Conservation (phyloP, 352 stramenopile species). For the Blastocystis sp. region DNA sequence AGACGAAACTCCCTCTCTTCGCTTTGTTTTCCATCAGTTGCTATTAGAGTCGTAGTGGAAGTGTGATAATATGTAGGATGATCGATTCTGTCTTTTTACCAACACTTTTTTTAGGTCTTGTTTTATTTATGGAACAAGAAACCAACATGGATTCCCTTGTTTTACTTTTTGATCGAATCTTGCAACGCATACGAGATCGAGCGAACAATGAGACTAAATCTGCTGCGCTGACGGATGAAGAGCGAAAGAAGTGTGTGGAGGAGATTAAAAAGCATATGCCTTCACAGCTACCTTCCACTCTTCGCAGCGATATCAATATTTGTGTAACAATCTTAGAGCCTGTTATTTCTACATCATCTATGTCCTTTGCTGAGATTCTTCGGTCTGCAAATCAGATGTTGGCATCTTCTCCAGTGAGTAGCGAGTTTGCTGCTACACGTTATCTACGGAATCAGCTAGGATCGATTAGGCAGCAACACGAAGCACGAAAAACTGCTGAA, state of each 20-base stretch:
- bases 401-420: neutral
- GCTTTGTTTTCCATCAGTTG: neutral
- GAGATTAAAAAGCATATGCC: neutral
- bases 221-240: neutral
- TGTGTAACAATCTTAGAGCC: slow-evolving; percentile 20
- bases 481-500: neutral
- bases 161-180: neutral
- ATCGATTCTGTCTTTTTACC: neutral
- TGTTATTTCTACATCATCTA: neutral
- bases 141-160: neutral
- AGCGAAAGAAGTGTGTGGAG: neutral
- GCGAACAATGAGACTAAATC: neutral
- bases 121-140: neutral
- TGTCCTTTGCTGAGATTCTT: slow-evolving; percentile 3
- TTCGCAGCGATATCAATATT: neutral
- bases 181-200: neutral
- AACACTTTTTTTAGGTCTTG: neutral
- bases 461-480: neutral
- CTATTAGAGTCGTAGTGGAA: neutral
- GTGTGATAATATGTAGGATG: neutral
- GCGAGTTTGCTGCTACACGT: neutral
- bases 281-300: neutral
- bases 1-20: neutral
- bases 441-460: neutral
- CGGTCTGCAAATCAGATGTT: slow-evolving; percentile 46